Evolutionary conservation across 2,329 filamentous ascomycete species (phyloP).

Genomic region (Herpotrichia juniperi): DNA sequence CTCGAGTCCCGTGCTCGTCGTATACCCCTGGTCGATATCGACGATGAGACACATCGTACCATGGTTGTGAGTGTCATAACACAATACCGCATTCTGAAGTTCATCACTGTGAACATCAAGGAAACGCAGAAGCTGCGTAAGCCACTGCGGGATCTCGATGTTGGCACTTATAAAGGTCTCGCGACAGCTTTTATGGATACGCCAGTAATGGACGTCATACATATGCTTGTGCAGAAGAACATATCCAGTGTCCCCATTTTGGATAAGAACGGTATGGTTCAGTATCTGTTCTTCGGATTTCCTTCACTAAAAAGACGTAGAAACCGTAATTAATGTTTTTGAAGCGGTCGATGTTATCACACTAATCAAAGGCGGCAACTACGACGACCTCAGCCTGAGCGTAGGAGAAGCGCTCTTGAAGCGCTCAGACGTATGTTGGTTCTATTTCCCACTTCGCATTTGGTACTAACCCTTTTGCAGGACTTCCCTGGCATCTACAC

Average conservation of each 20-base stretch:
- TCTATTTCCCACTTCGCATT: not conserved
- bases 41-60: slow-evolving; percentile 90
- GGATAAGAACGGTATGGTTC: slow-evolving; percentile 68
- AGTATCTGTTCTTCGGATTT: not conserved
- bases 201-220: slow-evolving; percentile 91
- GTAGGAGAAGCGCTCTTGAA: slow-evolving; percentile 90
- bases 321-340: slow-evolving; percentile 88
- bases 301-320: slow-evolving; percentile 39
- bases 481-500: slow-evolving; percentile 98
- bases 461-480: slow-evolving; percentile 46
- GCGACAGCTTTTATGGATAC: slow-evolving; percentile 87
- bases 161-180: slow-evolving; percentile 84
- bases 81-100: slow-evolving; percentile 97
- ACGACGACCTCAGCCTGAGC: slow-evolving; percentile 85
- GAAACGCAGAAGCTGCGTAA: slow-evolving; percentile 90
- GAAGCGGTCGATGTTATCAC: slow-evolving; percentile 97
- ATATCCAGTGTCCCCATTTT: slow-evolving; percentile 95
- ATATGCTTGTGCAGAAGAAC: slow-evolving; percentile 88
- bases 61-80: slow-evolving; percentile 97
- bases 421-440: slow-evolving; percentile 69
- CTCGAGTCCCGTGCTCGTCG: slow-evolving; percentile 89
- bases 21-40: slow-evolving; percentile 90
- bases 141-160: slow-evolving; percentile 78
- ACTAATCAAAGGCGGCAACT: slow-evolving; percentile 89
- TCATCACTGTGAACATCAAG: slow-evolving; percentile 92